Conservation (phyloP, 305 asterid genomes). For the Fraxinus angustifolia region DNA sequence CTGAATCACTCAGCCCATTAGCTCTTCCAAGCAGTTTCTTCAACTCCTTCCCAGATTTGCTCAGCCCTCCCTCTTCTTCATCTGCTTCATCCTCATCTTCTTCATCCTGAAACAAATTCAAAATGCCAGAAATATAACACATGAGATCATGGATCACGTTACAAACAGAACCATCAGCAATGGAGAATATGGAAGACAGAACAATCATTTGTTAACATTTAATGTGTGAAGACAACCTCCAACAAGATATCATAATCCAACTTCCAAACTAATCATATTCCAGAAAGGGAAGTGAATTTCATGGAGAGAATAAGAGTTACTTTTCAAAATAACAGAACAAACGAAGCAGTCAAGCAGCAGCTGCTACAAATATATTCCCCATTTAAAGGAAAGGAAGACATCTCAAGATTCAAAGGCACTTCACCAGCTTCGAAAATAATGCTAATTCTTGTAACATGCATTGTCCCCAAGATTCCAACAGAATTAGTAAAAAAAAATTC, state of each 20-base stretch:
- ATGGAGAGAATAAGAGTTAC: not conserved
- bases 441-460: not conserved
- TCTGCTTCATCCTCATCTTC: conserved; percentile 87
- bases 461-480: not conserved
- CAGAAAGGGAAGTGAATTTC: not conserved
- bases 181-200: not conserved
- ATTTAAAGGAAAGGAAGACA: not conserved
- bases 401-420: not conserved
- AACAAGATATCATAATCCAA: not conserved
- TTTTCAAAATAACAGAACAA: conserved; percentile 2
- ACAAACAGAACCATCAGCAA: conserved; percentile 16
- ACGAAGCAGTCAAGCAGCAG: not conserved
- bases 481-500: not conserved
- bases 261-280: not conserved
- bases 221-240: not conserved
- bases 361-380: not conserved
- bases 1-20: conserved; percentile 84
- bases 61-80: conserved; percentile 75
- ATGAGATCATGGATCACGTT: conserved; percentile 4
- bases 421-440: not conserved
- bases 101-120: conserved; percentile 61
- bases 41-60: conserved; percentile 97
- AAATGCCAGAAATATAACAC: not conserved
- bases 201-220: not conserved
- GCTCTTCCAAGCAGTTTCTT: conserved; percentile 84